Percentiles rank a stretch among this genome's conserved stretches.
phyloP scores from a whole-genome alignment of 495 filamentous ascomycete genomes.

The Aspergillus wentii region DNA sequence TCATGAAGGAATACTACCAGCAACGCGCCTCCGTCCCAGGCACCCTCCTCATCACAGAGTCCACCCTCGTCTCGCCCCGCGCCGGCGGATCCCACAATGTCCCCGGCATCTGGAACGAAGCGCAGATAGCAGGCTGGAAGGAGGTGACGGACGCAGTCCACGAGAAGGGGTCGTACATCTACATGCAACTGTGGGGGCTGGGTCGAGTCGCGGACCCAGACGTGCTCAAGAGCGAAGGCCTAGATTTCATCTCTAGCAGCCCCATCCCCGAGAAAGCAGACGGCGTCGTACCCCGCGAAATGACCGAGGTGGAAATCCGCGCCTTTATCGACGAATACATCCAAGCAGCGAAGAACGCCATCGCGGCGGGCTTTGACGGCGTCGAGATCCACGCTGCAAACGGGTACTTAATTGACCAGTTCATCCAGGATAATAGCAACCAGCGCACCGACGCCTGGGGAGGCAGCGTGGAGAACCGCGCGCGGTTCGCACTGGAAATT shows the following conservation, averaged over 20 bases:
- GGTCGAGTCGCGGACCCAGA: conserved; percentile 49
- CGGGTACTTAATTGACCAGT: conserved; percentile 73
- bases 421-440: conserved; percentile 58
- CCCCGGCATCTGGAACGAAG: conserved; percentile 42
- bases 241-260: conserved; percentile 24
- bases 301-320: conserved; percentile 55
- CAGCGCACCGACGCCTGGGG: conserved; percentile 60
- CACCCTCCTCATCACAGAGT: conserved; percentile 54
- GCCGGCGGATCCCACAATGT: conserved; percentile 39
- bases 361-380: conserved; percentile 69
- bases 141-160: conserved; percentile 48
- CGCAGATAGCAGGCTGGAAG: conserved; percentile 45
- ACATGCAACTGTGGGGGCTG: conserved; percentile 51
- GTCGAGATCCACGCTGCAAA: conserved; percentile 75
- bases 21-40: conserved; percentile 47
- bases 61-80: conserved; percentile 52
- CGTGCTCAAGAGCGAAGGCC: conserved; percentile 26
- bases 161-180: conserved; percentile 44
- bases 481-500: conserved; percentile 62
- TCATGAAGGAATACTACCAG: conserved; percentile 44
- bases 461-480: conserved; percentile 65
- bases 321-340: conserved; percentile 51
- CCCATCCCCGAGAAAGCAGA: conserved; percentile 23
- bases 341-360: conserved; percentile 54
- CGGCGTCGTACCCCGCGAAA: conserved; percentile 31